Evolutionary conservation across 2,329 filamentous ascomycete species (phyloP), one percentile per base, ranked within the genome.

Genomic region (Aotearoamyces nothofagi): DNA sequence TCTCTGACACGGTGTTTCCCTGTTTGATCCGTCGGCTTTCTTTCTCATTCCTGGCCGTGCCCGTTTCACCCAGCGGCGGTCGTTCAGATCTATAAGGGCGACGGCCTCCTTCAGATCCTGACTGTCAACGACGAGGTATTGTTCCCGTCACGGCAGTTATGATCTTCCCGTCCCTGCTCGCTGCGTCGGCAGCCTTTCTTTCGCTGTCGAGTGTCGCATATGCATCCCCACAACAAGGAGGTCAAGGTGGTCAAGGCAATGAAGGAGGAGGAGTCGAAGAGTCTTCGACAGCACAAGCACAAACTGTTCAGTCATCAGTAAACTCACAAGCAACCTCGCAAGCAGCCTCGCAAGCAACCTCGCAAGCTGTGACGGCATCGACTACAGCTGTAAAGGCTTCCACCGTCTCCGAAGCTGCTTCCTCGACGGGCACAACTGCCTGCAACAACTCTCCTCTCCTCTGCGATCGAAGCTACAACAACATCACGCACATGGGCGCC

Each of bases 391-490:
- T 31, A 19, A 27, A 28, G 22, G 26, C 34, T 14, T 14, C 32
- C 13, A 27, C 36, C 5, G 29, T 34, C 6, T 35, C 37, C 11
- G 17, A 36, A 30, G 38, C 42, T 20, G 38, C 37, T 14, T 32
- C 25, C n/a, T 34, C 42, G 27, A 41, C 45, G 12, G 33, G 35
- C 16, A 41, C 42, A 24, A 35, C 36, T 22, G 43, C 43, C 15
- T 90, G 82, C 66, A 90, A 90, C 57, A 87, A 87, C 60, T 83
- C 78, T 1, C 78, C 79, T 0, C 56, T 62, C 24, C 66, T 90
- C 22, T 90, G 82, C 59, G 58, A 56, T 36, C 69, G 69, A 38
- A 56, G 67, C 11, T 90, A 90, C 58, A 74, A 71, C 55, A 70
- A 78, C 40, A 67, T 90, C 41, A 86, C 80, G 3, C 67, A 86